Evolutionary conservation across 1,139 yeast genomes (phyloP).

Genomic region (Lodderomyces metapsilosis): DNA sequence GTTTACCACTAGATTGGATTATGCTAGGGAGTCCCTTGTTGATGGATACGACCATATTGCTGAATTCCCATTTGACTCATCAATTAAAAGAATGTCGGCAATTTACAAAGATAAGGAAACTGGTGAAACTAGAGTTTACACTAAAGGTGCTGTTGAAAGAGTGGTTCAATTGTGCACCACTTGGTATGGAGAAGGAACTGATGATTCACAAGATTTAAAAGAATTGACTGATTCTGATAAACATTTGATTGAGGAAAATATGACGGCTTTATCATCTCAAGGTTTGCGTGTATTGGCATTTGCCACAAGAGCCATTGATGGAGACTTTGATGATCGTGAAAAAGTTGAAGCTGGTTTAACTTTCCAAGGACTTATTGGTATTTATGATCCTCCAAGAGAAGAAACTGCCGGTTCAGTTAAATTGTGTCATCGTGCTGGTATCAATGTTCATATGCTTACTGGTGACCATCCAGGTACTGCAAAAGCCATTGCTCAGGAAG

Average conservation of each 20-base stretch:
- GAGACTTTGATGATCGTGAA: slow-evolving; percentile 40
- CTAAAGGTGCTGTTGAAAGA: slow-evolving; percentile 83
- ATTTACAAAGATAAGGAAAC: slow-evolving; percentile 41
- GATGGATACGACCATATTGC: slow-evolving; percentile 46
- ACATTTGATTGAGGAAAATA: slow-evolving; percentile 49
- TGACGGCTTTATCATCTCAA: slow-evolving; percentile 61
- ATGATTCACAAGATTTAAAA: slow-evolving; percentile 19
- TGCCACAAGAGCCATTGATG: slow-evolving; percentile 41
- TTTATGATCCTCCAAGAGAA: slow-evolving; percentile 78
- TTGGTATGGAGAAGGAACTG: slow-evolving; percentile 43
- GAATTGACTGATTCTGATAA: slow-evolving; percentile 44
- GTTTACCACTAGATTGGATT: slow-evolving; percentile 57
- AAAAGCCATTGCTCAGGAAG: slow-evolving; percentile 78
- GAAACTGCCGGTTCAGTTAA: slow-evolving; percentile 71
- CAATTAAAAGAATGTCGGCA: slow-evolving; percentile 73
- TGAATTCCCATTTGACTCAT: slow-evolving; percentile 79
- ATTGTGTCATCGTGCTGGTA: slow-evolving; percentile 72
- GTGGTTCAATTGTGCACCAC: slow-evolving; percentile 55
- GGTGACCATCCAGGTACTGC: slow-evolving; percentile 89
- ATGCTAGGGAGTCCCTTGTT: slow-evolving; percentile 42
- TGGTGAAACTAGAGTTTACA: slow-evolving; percentile 40
- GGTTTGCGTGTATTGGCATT: slow-evolving; percentile 78
- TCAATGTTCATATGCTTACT: slow-evolving; percentile 80
- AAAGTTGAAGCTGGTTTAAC: slow-evolving; percentile 53
- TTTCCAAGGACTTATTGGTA: slow-evolving; percentile 73